A percentile compares a stretch with the other conserved stretches of the same genome.
phyloP scores from a whole-genome alignment of 2,329 filamentous ascomycete species.

The Venturia carpophila region DNA sequence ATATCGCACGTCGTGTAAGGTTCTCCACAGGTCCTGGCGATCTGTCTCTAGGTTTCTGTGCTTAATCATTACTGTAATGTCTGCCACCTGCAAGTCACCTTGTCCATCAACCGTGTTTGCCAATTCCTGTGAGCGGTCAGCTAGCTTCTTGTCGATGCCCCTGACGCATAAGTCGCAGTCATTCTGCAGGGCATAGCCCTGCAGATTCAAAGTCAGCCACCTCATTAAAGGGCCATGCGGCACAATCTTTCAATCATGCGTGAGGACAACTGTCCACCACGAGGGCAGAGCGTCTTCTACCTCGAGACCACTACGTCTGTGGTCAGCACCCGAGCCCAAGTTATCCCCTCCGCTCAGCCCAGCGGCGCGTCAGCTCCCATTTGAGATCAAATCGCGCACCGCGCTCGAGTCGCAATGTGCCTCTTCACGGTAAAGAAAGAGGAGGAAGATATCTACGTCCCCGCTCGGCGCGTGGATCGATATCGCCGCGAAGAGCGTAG shows the following conservation, averaged over 20 bases:
- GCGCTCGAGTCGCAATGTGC: constrained; percentile 32
- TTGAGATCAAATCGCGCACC: background rate
- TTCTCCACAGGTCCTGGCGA: background rate
- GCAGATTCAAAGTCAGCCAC: background rate
- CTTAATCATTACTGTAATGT: background rate
- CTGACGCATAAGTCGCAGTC: background rate
- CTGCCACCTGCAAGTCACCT: background rate
- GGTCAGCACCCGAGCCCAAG: background rate
- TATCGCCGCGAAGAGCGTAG: constrained; percentile 21
- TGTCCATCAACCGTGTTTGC: background rate
- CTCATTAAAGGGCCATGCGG: constrained; percentile 3
- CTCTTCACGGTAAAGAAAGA: constrained; percentile 39
- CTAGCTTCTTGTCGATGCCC: constrained; percentile 2
- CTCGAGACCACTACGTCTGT: background rate
- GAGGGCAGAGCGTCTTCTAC: background rate
- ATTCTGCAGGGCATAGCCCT: constrained; percentile 4
- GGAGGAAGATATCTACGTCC: constrained; percentile 36
- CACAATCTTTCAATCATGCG: background rate
- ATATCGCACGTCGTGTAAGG: too few species aligned
- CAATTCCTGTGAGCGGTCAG: background rate
- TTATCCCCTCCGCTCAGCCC: background rate
- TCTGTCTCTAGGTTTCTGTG: background rate
- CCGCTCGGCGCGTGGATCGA: constrained; percentile 24
- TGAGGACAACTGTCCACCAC: background rate
- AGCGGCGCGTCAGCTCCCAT: background rate